Evolutionary conservation across 2,329 filamentous ascomycete genomes (phyloP).

Genomic region (Paradendryphiella salina): DNA sequence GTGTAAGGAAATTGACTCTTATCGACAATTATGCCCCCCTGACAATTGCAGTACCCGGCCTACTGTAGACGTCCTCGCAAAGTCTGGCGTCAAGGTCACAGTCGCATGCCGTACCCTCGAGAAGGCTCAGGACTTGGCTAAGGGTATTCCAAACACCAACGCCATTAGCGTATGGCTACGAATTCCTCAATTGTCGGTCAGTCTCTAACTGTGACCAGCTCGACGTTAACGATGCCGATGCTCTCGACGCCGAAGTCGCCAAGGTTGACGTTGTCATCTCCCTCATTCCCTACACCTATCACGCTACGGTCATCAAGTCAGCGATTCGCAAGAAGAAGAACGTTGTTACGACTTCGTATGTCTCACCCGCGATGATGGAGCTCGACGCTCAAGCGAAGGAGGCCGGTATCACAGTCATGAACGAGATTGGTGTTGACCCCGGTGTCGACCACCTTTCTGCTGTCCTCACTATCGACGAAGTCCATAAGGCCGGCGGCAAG

Average conservation of each 20-base stretch:
- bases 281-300: conserved; percentile 75
- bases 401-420: conserved; percentile 95
- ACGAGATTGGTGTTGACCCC: conserved; percentile 69
- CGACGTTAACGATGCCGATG: conserved; percentile 75
- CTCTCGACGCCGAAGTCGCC: conserved; percentile 77
- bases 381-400: conserved; percentile 81
- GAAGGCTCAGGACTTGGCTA: conserved; percentile 73
- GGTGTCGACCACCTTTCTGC: conserved; percentile 79
- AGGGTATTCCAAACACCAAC: conserved; percentile 68
- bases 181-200: background rate
- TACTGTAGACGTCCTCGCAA: conserved; percentile 62
- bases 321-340: conserved; percentile 93
- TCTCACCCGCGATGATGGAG: conserved; percentile 89
- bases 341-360: conserved; percentile 93
- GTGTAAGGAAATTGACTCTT: conserved; percentile 31
- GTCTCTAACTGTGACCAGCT: conserved; percentile 56
- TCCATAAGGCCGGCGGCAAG: conserved; percentile 87
- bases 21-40: conserved; percentile 3
- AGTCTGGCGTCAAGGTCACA: conserved; percentile 61
- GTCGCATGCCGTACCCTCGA: conserved; percentile 80
- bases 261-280: conserved; percentile 74
- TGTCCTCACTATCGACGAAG: conserved; percentile 82
- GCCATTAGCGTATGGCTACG: conserved; percentile 59
- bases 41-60: conserved; percentile 52
- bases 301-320: conserved; percentile 82